A percentile compares a stretch with the other conserved stretches of the same genome.
Conservation (phyloP, 164 flowering plant genomes). For the Umbilicus rupestris region DNA sequence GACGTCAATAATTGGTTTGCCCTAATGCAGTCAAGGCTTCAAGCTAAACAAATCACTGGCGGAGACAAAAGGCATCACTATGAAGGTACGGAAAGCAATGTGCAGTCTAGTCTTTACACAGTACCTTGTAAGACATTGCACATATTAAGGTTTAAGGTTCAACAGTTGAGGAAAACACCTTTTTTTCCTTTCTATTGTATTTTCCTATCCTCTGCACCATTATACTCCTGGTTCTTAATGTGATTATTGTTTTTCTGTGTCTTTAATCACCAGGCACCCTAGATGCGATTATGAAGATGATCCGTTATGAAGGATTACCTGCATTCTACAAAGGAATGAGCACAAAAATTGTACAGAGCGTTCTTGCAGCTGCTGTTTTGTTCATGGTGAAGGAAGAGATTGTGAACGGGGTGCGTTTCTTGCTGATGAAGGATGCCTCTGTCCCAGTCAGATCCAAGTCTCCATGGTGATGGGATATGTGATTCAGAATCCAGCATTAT, state of each 20-base stretch:
- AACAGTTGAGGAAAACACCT: too few species aligned
- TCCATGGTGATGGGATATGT: background rate
- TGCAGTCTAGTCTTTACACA: too few species aligned
- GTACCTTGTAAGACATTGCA: too few species aligned
- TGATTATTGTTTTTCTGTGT: background rate
- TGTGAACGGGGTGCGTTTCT: background rate
- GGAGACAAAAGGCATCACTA: slow-evolving; percentile 71
- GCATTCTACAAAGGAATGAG: slow-evolving; percentile 5
- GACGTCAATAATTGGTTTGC: slow-evolving; percentile 4
- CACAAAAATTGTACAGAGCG: background rate
- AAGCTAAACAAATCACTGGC: slow-evolving; percentile 65
- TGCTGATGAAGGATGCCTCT: background rate
- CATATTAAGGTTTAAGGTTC: too few species aligned
- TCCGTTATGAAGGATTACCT: background rate
- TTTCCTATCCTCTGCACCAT: too few species aligned
- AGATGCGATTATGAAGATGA: background rate
- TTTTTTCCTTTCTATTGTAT: too few species aligned
- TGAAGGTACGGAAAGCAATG: slow-evolving; percentile 42
- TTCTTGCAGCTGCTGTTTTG: slow-evolving; percentile 5
- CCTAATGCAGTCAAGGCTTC: slow-evolving; percentile 76
- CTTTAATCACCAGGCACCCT: background rate
- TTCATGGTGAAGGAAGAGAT: slow-evolving; percentile 3
- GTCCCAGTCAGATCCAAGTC: slow-evolving; percentile 1
- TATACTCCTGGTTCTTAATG: background rate
- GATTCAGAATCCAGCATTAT: too few species aligned